Percentiles rank a stretch among this genome's conserved stretches.
Evolutionary conservation across 352 stramenopile genomes (phyloP).

Genomic region (Elongisporangium anandrum): DNA sequence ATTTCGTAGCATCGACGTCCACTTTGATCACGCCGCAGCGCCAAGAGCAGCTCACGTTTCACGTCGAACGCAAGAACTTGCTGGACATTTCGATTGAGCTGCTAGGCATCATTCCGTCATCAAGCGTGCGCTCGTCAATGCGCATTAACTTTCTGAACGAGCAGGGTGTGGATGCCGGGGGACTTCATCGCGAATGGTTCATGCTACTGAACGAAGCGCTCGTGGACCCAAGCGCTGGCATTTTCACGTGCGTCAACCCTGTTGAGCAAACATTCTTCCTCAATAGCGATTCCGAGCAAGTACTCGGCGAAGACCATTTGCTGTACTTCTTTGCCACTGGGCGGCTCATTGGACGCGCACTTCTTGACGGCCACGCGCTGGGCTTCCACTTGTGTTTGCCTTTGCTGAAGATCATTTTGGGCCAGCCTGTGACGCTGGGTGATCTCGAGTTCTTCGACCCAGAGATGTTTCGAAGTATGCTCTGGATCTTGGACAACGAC

Average conservation of each 20-base stretch:
- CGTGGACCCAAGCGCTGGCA: slow-evolving; percentile 14
- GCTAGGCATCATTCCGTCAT: slow-evolving; percentile 46
- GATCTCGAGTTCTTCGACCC: slow-evolving; percentile 82
- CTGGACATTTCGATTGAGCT: slow-evolving; percentile 69
- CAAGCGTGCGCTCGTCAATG: slow-evolving; percentile 63
- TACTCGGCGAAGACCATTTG: slow-evolving; percentile 32
- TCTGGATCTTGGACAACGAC: slow-evolving; percentile 36
- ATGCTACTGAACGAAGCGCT: slow-evolving; percentile 28
- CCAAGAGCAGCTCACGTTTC: slow-evolving; percentile 61
- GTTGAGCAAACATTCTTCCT: slow-evolving; percentile 32
- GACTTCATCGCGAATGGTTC: slow-evolving; percentile 4
- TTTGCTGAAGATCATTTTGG: slow-evolving; percentile 95
- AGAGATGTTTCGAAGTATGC: slow-evolving; percentile 29
- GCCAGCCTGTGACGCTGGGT: slow-evolving; percentile 86
- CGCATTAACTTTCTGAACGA: slow-evolving; percentile 46
- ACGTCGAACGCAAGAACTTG: slow-evolving; percentile 51
- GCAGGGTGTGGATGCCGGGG: slow-evolving; percentile 25
- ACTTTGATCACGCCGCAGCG: slow-evolving; percentile 55
- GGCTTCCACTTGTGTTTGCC: slow-evolving; percentile 89
- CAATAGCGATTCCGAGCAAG: slow-evolving; percentile 25
- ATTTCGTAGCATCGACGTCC: slow-evolving; percentile 68
- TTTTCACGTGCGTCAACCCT: slow-evolving; percentile 32
- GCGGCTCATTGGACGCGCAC: slow-evolving; percentile 28
- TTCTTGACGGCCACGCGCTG: slow-evolving; percentile 87
- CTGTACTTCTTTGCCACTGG: slow-evolving; percentile 26